Evolutionary conservation across 163 green algal species (phyloP).

Genomic region (Prototheca stagnorum): DNA sequence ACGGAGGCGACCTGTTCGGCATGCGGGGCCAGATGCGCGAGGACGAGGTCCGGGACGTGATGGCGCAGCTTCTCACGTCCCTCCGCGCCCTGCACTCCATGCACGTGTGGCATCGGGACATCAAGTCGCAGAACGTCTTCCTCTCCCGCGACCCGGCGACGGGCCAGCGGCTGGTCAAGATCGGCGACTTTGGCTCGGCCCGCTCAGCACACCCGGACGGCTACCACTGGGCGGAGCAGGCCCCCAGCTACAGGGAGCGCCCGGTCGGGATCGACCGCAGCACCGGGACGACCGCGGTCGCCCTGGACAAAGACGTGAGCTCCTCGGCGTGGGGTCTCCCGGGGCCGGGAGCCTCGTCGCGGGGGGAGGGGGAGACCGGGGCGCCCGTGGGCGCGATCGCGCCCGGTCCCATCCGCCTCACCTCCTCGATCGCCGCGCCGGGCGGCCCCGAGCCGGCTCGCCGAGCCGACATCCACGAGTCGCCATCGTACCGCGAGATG

Average conservation of each 20-base stretch:
- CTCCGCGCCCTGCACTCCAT: slow-evolving; percentile 59
- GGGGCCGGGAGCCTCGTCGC: too few relatives aligned
- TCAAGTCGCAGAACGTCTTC: slow-evolving; percentile 80
- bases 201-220: slow-evolving; percentile 23
- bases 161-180: slow-evolving; percentile 41
- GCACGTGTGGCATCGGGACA: slow-evolving; percentile 67
- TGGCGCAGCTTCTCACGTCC: slow-evolving; percentile 43
- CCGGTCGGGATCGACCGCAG: background rate
- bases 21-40: slow-evolving; percentile 40
- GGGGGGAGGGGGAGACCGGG: background rate
- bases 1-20: slow-evolving; percentile 60
- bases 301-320: too few relatives aligned
- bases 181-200: slow-evolving; percentile 58
- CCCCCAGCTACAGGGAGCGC: background rate
- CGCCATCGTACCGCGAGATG: slow-evolving; percentile 9
- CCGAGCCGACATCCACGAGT: too few relatives aligned
- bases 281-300: background rate
- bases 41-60: slow-evolving; percentile 25
- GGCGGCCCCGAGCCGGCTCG: too few relatives aligned
- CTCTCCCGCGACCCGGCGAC: slow-evolving; percentile 25
- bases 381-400: background rate
- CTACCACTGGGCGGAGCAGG: slow-evolving; percentile 23
- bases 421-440: background rate
- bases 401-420: background rate
- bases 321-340: too few relatives aligned